Evolutionary conservation across 305 asterid genomes (phyloP).

Genomic region (Fraxinus baroniana): DNA sequence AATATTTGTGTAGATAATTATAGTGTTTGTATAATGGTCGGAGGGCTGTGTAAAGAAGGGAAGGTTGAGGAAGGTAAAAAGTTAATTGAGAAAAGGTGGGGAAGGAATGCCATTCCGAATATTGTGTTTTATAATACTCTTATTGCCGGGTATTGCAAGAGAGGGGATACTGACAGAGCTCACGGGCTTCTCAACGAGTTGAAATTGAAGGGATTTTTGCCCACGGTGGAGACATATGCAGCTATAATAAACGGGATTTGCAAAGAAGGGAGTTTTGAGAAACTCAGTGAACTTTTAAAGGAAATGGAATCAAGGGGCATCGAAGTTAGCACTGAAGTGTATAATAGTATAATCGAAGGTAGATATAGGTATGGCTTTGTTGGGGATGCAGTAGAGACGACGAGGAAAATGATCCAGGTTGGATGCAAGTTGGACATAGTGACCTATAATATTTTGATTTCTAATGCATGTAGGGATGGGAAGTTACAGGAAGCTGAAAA

Average conservation of each 20-base stretch:
- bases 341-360: slow-evolving; percentile 67
- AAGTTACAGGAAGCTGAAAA: slow-evolving; percentile 68
- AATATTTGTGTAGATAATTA: slow-evolving; percentile 54
- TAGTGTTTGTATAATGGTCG: slow-evolving; percentile 77
- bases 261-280: slow-evolving; percentile 57
- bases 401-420: slow-evolving; percentile 49
- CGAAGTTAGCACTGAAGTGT: slow-evolving; percentile 44
- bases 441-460: slow-evolving; percentile 71
- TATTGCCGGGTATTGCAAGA: slow-evolving; percentile 82
- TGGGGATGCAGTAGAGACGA: slow-evolving; percentile 47
- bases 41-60: slow-evolving; percentile 72
- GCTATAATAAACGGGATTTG: slow-evolving; percentile 70
- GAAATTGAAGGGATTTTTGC: slow-evolving; percentile 70
- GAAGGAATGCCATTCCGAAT: slow-evolving; percentile 73
- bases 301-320: slow-evolving; percentile 70
- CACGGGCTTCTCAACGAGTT: slow-evolving; percentile 51
- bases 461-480: slow-evolving; percentile 60
- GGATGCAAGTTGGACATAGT: slow-evolving; percentile 62
- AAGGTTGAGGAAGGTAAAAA: slow-evolving; percentile 66
- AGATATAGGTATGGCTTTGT: slow-evolving; percentile 50
- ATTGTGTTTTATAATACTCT: slow-evolving; percentile 72
- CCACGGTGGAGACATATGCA: slow-evolving; percentile 75
- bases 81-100: slow-evolving; percentile 82
- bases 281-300: slow-evolving; percentile 49
- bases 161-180: slow-evolving; percentile 60